These are phyloP conservation scores for Pisolithus tinctorius DNA, from an alignment of 768 basidiomycete species.

Conservation along the genomic window DNA sequence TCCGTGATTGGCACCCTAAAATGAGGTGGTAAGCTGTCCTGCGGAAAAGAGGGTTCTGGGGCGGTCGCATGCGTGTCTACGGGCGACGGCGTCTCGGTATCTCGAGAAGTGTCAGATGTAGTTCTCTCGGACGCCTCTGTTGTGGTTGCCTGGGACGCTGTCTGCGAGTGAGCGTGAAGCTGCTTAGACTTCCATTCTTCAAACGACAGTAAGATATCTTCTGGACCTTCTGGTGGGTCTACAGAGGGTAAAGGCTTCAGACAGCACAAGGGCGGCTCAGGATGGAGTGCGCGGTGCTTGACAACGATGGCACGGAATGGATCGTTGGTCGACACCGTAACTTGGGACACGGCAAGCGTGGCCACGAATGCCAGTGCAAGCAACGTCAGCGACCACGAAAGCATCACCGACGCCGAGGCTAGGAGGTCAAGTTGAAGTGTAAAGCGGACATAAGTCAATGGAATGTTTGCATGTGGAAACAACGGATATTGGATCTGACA, in stretches of 20 bases:
- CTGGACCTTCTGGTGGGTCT: slow-evolving; percentile 39
- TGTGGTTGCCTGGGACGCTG: slow-evolving; percentile 15
- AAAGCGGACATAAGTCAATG: not conserved
- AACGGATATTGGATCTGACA: no score
- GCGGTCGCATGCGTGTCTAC: slow-evolving; percentile 8
- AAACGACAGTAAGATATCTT: slow-evolving; percentile 69
- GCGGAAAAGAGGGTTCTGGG: slow-evolving; percentile 9
- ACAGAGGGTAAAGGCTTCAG: slow-evolving; percentile 41
- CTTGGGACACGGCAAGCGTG: slow-evolving; percentile 23
- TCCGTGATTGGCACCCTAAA: slow-evolving; percentile 73
- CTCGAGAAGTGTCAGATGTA: not conserved
- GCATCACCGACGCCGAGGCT: slow-evolving; percentile 1
- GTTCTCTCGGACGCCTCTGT: slow-evolving; percentile 4
- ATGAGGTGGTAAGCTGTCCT: slow-evolving; percentile 42
- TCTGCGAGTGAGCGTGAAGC: slow-evolving; percentile 30
- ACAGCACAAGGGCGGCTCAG: slow-evolving; percentile 62
- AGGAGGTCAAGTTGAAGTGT: not conserved
- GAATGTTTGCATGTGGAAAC: not conserved
- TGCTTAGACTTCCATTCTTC: slow-evolving; percentile 85
- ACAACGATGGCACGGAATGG: slow-evolving; percentile 53
- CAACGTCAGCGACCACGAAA: slow-evolving; percentile 3
- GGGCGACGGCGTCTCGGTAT: slow-evolving; percentile 3
- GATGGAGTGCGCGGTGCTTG: slow-evolving; percentile 35
- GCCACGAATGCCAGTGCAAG: slow-evolving; percentile 17
- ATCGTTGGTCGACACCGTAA: slow-evolving; percentile 42